A percentile compares a stretch with the other conserved stretches of the same genome.
Evolutionary conservation across 208 protist species (phyloP).

Genomic region (Trypanosoma theileri): DNA sequence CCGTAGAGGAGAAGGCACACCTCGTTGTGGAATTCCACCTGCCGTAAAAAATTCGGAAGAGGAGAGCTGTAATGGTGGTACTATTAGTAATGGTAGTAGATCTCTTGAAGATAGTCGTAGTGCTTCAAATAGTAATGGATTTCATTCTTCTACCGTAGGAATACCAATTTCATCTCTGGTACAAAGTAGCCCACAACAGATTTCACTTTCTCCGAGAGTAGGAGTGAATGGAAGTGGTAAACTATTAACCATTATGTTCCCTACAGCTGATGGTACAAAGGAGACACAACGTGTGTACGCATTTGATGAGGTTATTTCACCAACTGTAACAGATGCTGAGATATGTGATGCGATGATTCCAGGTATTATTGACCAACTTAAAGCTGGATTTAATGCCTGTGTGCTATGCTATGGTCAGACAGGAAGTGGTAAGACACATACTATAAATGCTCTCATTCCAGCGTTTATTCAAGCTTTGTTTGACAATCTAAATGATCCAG

Average conservation of each 20-base stretch:
- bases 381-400: conserved; percentile 52
- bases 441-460: conserved; percentile 52
- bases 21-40: not conserved
- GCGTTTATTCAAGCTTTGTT: conserved; percentile 51
- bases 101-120: not conserved
- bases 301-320: conserved; percentile 60
- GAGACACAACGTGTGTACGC: conserved; percentile 40
- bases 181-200: not conserved
- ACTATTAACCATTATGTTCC: conserved; percentile 24
- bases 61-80: not conserved
- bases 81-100: not conserved
- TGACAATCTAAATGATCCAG: conserved; percentile 33
- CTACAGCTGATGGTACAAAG: conserved; percentile 18
- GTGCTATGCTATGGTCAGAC: conserved; percentile 69
- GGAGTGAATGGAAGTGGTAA: conserved; percentile 7
- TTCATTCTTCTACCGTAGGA: not conserved
- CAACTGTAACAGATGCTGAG: conserved; percentile 43
- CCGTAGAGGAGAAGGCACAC: conserved; percentile 1
- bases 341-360: conserved; percentile 59
- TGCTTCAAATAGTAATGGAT: conserved; percentile 2
- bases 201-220: not conserved
- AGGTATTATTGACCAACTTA: conserved; percentile 56
- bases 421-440: conserved; percentile 65
- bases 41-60: conserved; percentile 4
- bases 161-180: no score